Evolutionary conservation across 2,329 filamentous ascomycete genomes (phyloP), one percentile per base, ranked within the genome.

Genomic region (Bipolaris zeicola): DNA sequence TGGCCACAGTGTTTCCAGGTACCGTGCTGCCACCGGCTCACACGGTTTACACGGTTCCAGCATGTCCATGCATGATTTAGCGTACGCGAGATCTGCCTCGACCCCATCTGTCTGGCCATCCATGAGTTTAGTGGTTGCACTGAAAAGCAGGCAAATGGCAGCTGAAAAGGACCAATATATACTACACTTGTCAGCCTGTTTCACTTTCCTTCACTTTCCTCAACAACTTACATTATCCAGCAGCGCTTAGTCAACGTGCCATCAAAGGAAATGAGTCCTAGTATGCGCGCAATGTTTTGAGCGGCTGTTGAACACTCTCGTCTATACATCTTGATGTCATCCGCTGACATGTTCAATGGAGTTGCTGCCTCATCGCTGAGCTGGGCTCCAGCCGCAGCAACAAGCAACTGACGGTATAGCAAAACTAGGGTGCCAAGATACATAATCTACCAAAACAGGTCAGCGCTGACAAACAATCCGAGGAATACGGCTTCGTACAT

Each of bases 101-200:
- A 73, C 68, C 6, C 64, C 64, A 1, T 72, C 65, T n/a, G 55
- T 20, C 11, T 66, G 59, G 10, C 69, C 68, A 22, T 75, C 73
- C 31, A 76, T 58, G 18, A 77, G 67, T 49, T 73, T 75, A 6
- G 64, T 72, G 1, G 71, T 71, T 13, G 67, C 68, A 50, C 65
- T 70, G 63, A 72, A 73, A 16, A 77, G 69, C 10, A 76, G 67
- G 8, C 75, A 69, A 13, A 74, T 67, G 41, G 64, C 64, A 6
- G 74, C 68, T 3, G 71, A 71, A 39, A 76, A 77, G 1, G 73
- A 58, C 72, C 73, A 77, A 48, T 76, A 76, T 28, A 77, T 76
- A 41, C 52, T 55, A n/a, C 34, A 18, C 11, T 22, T 10, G 39
- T 55, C 44, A 55, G 52, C 20, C 13, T 43, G 14, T 3, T 14